Percentiles rank a stretch among this genome's conserved stretches.
phyloP scores from a whole-genome alignment of 2,329 filamentous ascomycete species.

The Cucurbitaria berberidis region DNA sequence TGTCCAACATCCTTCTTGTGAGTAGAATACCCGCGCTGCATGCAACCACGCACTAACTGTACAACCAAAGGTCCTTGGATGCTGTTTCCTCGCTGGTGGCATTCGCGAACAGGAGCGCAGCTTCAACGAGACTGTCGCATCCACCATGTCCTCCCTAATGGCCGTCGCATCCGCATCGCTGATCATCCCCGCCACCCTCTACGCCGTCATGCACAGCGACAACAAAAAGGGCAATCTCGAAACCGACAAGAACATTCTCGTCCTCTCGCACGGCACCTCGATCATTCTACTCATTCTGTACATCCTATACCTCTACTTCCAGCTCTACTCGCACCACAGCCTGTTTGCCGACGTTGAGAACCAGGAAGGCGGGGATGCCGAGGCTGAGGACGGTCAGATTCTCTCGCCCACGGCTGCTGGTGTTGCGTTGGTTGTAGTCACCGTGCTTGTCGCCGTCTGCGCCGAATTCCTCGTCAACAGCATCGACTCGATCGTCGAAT shows the following conservation, averaged over 20 bases:
- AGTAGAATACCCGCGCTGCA: slow-evolving; percentile 29
- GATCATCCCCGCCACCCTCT: slow-evolving; percentile 61
- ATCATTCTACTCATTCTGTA: slow-evolving; percentile 62
- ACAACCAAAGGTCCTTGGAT: slow-evolving; percentile 55
- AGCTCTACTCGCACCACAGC: slow-evolving; percentile 58
- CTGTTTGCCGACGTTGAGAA: slow-evolving; percentile 54
- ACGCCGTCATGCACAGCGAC: slow-evolving; percentile 54
- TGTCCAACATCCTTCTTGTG: slow-evolving; percentile 89
- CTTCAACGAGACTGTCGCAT: slow-evolving; percentile 78
- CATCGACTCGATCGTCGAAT: slow-evolving; percentile 61
- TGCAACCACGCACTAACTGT: slow-evolving; percentile 56
- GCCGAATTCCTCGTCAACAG: slow-evolving; percentile 62
- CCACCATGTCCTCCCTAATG: slow-evolving; percentile 72
- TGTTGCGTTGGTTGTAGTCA: slow-evolving; percentile 56
- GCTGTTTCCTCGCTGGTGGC: slow-evolving; percentile 60
- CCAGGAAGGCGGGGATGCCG: slow-evolving; percentile 39
- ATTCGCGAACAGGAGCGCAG: slow-evolving; percentile 51
- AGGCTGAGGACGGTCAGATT: slow-evolving; percentile 48
- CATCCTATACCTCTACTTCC: slow-evolving; percentile 61
- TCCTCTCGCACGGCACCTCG: slow-evolving; percentile 61
- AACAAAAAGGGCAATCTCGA: slow-evolving; percentile 44
- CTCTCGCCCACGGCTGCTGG: slow-evolving; percentile 54
- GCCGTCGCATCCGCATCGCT: slow-evolving; percentile 61
- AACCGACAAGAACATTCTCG: slow-evolving; percentile 55
- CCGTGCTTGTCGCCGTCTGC: slow-evolving; percentile 57